A percentile compares a stretch with the other conserved stretches of the same genome.
Evolutionary conservation across 2,329 filamentous ascomycete genomes (phyloP).

Genomic region (Colletotrichum godetiae): DNA sequence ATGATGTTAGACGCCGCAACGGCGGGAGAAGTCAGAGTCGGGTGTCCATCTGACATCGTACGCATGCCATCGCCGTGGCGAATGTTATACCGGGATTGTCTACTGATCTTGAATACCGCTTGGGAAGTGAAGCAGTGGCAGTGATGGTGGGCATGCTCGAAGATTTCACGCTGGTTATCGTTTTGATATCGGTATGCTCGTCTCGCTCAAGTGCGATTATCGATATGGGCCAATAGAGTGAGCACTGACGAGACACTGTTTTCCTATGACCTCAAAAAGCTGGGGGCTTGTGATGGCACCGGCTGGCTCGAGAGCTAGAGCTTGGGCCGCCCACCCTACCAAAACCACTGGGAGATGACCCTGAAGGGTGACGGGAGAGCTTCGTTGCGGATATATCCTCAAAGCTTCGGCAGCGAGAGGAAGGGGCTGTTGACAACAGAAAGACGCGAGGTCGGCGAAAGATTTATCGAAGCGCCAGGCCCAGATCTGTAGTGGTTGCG

Average conservation of each 20-base stretch:
- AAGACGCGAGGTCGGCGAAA: background rate
- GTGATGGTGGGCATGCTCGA: background rate
- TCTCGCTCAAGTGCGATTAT: constrained; percentile 7
- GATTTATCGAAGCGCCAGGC: background rate
- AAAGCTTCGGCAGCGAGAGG: constrained; percentile 6
- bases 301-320: constrained; percentile 10
- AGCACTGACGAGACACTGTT: background rate
- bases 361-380: background rate
- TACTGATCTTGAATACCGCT: constrained; percentile 5
- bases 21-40: background rate
- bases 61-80: background rate
- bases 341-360: background rate
- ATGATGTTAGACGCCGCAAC: background rate
- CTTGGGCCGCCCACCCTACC: constrained; percentile 13
- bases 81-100: background rate
- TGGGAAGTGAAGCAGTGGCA: background rate
- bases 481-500: background rate
- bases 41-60: background rate
- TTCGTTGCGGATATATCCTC: background rate
- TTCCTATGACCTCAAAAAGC: constrained; percentile 14
- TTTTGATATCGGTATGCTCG: background rate
- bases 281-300: constrained; percentile 21
- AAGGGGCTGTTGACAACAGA: background rate
- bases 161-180: background rate
- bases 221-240: background rate